Evolutionary conservation across 2,329 filamentous ascomycete genomes (phyloP).

Genomic region (Zopfia rhizophila): DNA sequence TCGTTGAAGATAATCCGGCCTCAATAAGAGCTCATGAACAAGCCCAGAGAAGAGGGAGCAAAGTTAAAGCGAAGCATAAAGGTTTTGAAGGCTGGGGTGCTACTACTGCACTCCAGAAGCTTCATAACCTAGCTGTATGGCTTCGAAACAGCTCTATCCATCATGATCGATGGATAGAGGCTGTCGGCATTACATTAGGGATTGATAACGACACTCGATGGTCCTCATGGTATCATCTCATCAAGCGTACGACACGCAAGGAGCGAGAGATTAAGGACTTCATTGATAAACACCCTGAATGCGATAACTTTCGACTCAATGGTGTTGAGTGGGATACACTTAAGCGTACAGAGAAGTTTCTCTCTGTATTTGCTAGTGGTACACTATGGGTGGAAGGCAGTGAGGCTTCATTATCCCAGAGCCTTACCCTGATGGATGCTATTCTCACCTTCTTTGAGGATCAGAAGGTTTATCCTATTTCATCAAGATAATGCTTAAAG

Average conservation of each 20-base stretch:
- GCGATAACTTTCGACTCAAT: conserved; percentile 1
- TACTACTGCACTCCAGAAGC: conserved; percentile 7
- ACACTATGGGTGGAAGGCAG: conserved; percentile 14
- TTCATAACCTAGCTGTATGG: conserved; percentile 11
- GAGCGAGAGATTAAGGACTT: conserved; percentile 9
- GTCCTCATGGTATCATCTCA: conserved; percentile 14
- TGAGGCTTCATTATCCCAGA: conserved; percentile 9
- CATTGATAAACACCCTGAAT: conserved; percentile 8
- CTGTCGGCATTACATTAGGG: conserved; percentile 4
- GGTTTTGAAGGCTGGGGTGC: too few species aligned
- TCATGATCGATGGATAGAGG: not conserved
- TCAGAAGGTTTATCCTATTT: conserved; percentile 11
- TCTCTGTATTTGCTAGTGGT: conserved; percentile 8
- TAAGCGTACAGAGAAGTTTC: conserved; percentile 3
- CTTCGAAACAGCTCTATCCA: conserved; percentile 5
- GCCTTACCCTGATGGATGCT: conserved; percentile 7
- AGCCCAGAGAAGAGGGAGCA: too few species aligned
- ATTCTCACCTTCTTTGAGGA: conserved; percentile 10
- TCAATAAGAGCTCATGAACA: too few species aligned
- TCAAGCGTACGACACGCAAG: conserved; percentile 5
- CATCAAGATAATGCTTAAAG: not conserved
- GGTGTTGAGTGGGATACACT: conserved; percentile 9
- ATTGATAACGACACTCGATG: conserved; percentile 14
- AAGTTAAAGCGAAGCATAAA: too few species aligned
- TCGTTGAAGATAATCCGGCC: too few species aligned